These are phyloP conservation scores for Fusarium nelsonii DNA, from an alignment of 2,329 filamentous ascomycete genomes.

Conservation along the genomic window DNA sequence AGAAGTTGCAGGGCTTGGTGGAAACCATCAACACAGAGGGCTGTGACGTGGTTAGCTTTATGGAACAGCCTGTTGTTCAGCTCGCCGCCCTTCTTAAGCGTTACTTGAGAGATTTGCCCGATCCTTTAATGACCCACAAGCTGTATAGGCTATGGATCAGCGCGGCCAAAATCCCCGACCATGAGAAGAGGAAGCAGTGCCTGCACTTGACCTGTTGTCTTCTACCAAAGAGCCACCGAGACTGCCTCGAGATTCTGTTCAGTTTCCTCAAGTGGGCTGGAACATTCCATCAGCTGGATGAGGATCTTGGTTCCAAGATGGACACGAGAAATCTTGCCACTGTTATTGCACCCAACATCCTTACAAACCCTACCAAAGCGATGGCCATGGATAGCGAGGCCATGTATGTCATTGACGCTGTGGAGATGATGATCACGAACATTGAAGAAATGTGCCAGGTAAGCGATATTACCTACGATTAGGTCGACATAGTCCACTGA, in stretches of 20 bases:
- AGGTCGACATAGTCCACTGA: conserved; percentile 27
- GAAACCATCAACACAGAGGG: conserved; percentile 89
- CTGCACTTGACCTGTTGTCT: conserved; percentile 93
- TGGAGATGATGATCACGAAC: conserved; percentile 89
- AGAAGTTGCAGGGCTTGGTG: conserved; percentile 86
- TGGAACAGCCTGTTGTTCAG: conserved; percentile 90
- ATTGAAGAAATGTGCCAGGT: conserved; percentile 99
- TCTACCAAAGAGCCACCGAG: conserved; percentile 90
- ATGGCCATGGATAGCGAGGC: conserved; percentile 84
- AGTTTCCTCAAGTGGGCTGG: conserved; percentile 97
- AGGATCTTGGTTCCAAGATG: conserved; percentile 98
- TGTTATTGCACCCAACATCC: conserved; percentile 95
- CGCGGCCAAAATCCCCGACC: conserved; percentile 87
- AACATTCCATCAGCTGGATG: conserved; percentile 96
- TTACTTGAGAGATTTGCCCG: conserved; percentile 92
- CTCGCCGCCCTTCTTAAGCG: conserved; percentile 94
- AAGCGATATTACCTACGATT: conserved; percentile 56
- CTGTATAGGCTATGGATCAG: conserved; percentile 91
- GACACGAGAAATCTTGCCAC: conserved; percentile 97
- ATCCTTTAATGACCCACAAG: conserved; percentile 95
- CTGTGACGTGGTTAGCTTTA: conserved; percentile 86
- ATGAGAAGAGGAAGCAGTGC: conserved; percentile 84
- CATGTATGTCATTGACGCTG: conserved; percentile 92
- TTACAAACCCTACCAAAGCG: conserved; percentile 77
- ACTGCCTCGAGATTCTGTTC: conserved; percentile 95